Conservation (phyloP, 2,329 filamentous ascomycete genomes). For the Rutstroemia sp. region DNA sequence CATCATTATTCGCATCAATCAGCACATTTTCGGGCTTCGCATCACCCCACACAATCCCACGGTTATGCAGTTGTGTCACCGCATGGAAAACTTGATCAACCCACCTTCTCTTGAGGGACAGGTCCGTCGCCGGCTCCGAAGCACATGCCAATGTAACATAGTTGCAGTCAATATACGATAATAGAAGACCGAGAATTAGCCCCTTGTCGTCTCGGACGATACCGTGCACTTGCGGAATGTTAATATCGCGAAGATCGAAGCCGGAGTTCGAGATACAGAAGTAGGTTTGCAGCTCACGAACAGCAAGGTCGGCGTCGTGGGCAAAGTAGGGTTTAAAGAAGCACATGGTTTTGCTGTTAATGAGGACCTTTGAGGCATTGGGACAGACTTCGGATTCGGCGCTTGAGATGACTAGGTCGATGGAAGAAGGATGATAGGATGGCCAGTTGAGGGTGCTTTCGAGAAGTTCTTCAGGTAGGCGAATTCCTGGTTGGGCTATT, state of each 20-base stretch:
- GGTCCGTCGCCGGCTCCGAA: slow-evolving; percentile 10
- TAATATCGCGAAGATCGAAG: not conserved
- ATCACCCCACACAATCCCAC: slow-evolving; percentile 22
- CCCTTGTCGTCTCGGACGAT: slow-evolving; percentile 15
- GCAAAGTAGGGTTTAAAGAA: not conserved
- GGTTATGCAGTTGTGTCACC: slow-evolving; percentile 12
- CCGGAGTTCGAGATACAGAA: not conserved
- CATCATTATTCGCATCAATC: slow-evolving; percentile 14
- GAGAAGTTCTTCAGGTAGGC: not conserved
- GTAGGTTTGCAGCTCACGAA: not conserved
- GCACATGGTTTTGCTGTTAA: not conserved
- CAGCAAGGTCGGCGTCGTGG: not conserved
- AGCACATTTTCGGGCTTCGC: slow-evolving; percentile 21
- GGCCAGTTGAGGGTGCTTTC: not conserved
- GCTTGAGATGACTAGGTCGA: not conserved
- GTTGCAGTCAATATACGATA: slow-evolving; percentile 18
- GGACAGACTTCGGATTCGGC: not conserved
- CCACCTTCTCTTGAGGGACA: slow-evolving; percentile 17
- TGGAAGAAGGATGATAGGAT: not conserved
- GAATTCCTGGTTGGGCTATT: not conserved
- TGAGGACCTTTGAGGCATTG: not conserved
- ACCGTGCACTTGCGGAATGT: slow-evolving; percentile 10
- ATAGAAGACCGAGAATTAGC: slow-evolving; percentile 16
- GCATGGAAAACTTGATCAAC: slow-evolving; percentile 14
- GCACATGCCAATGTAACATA: slow-evolving; percentile 14